Evolutionary conservation across 192 early-diverging fungal species (phyloP), one percentile per base, ranked within the genome.

Genomic region (Phycomyces blakesleeanus): DNA sequence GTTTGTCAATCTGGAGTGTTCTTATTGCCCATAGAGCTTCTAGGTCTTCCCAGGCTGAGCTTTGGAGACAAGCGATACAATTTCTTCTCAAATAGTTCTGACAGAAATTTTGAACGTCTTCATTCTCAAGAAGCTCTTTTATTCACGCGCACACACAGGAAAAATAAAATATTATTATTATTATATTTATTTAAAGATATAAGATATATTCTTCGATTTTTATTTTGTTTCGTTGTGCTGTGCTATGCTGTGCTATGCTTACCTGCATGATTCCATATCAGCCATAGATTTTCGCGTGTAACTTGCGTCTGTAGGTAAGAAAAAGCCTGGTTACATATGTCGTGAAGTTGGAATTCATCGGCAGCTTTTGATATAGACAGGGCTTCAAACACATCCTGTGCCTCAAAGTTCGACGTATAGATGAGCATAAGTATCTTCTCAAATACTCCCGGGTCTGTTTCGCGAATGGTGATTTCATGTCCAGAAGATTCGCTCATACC

Each of bases 401-500:
- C 60, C 26, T 62, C 41, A 9, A 57, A n/a, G 2, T 70, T 49
- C 1, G 64, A 54, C 3, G 67, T 55, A 42, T 75, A 75, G 8
- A 62, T 59, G 29, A 56, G 66, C 7, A 21, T 29, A 18, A 75
- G 26, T 20, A 75, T 14, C 27, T 27, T 21, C 3, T 37, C 20
- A 52, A 75, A 77, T 6, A 37, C 61, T 8, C 27, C 51, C 29
- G 64, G 73, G 20, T 71, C 57, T 3, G 55, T 55, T 21, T 66
- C 57, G 18, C 52, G 40, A 0, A 75, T 27, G 9, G 72, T 71
- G 0, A 83, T 77, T 24, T 75, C 61, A 24, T 61, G 64, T 34
- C 76, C 71, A 39, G 57, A 78, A 0, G 80, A 82, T 62, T 84
- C 82, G 24, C 75, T 74, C 82, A 84, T 84, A 18, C 82, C 82